Evolutionary conservation across 192 early-diverging fungal species (phyloP).

Genomic region (Podila verticillata): DNA sequence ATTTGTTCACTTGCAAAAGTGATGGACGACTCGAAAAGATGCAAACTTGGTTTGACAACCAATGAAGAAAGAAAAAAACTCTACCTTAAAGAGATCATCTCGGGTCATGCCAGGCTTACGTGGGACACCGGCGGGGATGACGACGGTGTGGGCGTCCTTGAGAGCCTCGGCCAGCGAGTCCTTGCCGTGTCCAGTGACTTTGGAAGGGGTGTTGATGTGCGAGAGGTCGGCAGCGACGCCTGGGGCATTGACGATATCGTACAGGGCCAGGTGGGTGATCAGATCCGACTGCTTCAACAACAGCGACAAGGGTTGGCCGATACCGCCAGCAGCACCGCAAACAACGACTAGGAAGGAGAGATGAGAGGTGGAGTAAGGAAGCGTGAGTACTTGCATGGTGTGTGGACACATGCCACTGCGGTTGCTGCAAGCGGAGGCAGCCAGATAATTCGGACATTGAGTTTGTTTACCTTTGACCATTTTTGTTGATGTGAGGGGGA

Average conservation of each 20-base stretch:
- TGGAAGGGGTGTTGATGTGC: slow-evolving; percentile 86
- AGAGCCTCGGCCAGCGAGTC: slow-evolving; percentile 55
- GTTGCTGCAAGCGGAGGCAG: not conserved
- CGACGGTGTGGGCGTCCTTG: slow-evolving; percentile 67
- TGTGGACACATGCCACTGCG: not conserved
- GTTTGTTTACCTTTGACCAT: slow-evolving; percentile 38
- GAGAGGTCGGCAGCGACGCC: slow-evolving; percentile 95
- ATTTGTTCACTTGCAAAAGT: too few species aligned
- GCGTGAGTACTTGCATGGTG: not conserved
- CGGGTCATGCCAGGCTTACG: slow-evolving; percentile 98
- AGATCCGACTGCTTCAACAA: slow-evolving; percentile 89
- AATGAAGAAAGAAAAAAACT: slow-evolving; percentile 3
- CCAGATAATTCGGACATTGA: not conserved
- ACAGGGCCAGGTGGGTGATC: slow-evolving; percentile 87
- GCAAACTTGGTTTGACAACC: too few species aligned
- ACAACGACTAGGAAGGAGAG: slow-evolving; percentile 46
- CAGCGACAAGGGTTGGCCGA: slow-evolving; percentile 96
- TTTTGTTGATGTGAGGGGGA: not conserved
- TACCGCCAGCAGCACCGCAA: slow-evolving; percentile 88
- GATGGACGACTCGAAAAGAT: too few species aligned
- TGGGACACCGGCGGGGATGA: slow-evolving; percentile 97
- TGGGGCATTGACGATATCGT: slow-evolving; percentile 96
- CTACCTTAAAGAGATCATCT: slow-evolving; percentile 94
- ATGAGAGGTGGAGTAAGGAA: too few species aligned
- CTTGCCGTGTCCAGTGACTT: slow-evolving; percentile 60